Evolutionary conservation across 2,329 filamentous ascomycete genomes (phyloP).

Genomic region (Aureobasidium lini): DNA sequence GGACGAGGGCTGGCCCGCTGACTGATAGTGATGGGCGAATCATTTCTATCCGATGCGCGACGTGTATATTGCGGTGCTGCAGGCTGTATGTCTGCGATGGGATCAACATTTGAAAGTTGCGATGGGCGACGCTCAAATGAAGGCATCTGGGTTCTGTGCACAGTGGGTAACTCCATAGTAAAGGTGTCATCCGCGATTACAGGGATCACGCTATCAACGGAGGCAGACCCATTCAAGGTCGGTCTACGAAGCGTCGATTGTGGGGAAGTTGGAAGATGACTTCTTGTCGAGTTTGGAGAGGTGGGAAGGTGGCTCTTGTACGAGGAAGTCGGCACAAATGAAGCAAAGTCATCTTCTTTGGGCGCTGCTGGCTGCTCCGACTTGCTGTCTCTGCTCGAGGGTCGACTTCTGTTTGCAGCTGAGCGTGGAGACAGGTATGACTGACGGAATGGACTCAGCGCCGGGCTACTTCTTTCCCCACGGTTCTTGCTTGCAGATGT

Average conservation of each 20-base stretch:
- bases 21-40: slow-evolving; percentile 12
- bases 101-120: not conserved
- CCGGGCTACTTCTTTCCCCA: slow-evolving; percentile 14
- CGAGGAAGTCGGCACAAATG: slow-evolving; percentile 35
- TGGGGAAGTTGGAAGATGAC: slow-evolving; percentile 21
- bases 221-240: slow-evolving; percentile 31
- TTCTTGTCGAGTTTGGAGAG: slow-evolving; percentile 19
- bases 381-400: slow-evolving; percentile 27
- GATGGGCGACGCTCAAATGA: slow-evolving; percentile 2
- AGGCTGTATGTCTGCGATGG: not conserved
- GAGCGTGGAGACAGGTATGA: slow-evolving; percentile 12
- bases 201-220: slow-evolving; percentile 33
- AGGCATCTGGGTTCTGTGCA: slow-evolving; percentile 24
- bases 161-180: slow-evolving; percentile 43
- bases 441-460: slow-evolving; percentile 12
- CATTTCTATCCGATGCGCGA: not conserved
- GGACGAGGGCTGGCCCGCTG: slow-evolving; percentile 14
- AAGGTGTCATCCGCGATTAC: slow-evolving; percentile 38
- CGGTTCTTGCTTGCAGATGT: slow-evolving; percentile 15
- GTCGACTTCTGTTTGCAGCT: slow-evolving; percentile 19
- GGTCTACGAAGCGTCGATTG: slow-evolving; percentile 23
- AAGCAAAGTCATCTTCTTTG: slow-evolving; percentile 40
- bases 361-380: slow-evolving; percentile 13
- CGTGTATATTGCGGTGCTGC: not conserved
- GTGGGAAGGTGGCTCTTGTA: slow-evolving; percentile 22